Evolutionary conservation across 345 rosid genomes (phyloP), one percentile per base, ranked within the genome.

Genomic region (Eucalyptus microcorys): DNA sequence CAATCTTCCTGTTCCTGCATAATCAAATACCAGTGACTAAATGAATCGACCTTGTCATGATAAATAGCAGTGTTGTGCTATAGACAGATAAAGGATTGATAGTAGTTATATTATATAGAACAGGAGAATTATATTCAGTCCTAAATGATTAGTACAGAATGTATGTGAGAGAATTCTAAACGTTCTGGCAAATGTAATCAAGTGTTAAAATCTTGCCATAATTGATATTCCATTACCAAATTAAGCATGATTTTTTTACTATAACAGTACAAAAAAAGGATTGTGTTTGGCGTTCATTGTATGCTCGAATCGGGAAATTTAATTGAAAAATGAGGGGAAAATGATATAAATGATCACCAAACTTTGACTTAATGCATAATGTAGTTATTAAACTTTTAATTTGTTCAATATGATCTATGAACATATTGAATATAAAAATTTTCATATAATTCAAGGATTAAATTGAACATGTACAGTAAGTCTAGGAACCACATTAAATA

Each of bases 1-100:
- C 96, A 14, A 96, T 94, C 14, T 90, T 71, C 64, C 96, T 93
- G 71, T 94, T 90, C 93, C 95, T 95, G 90, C 90, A 87, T 37
- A 2, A 52, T 49, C 55, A 52, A 86, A 40, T 21, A 2, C 83
- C 30, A 37, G 14, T 9, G 81, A 71, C 45, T 5, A 68, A 68
- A 68, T 32, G 42, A 68, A 34, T 68, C 24, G 24, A 68, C 24
- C 43, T 16, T 34, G 26, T 34, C 26, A 71, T 68, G 80, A 68
- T 68, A 68, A 34, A 34, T 17, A 71, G 43, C 43, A 34, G 26
- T 3, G 3, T 32, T 17, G 81, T 5, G 26, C 26, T 0, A 71
- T 19, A 71, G 43, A 71, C 26, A 19, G 26, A 71, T 34, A 71
- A 71, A 34, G 2, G 43, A 34, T 71, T 1, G 42, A 34, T 19